Conservation (phyloP, 1,284 basidiomycete species). For the Boletus mariae region DNA sequence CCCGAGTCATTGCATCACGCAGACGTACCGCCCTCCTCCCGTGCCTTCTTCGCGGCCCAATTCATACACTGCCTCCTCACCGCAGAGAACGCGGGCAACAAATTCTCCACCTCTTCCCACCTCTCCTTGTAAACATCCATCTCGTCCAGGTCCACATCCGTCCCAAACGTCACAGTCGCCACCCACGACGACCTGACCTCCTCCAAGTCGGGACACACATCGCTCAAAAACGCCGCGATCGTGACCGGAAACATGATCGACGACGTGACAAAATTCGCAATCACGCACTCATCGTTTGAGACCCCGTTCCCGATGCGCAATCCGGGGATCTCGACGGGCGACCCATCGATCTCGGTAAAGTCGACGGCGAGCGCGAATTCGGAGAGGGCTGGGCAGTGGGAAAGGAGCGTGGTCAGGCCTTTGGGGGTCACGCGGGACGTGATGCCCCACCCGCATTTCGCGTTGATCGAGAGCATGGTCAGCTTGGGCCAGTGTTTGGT, state of each 20-base stretch:
- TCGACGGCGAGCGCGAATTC: constrained; percentile 18
- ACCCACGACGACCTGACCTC: constrained; percentile 11
- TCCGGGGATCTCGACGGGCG: neutral
- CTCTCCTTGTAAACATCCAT: constrained; percentile 8
- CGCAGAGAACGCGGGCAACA: constrained; percentile 21
- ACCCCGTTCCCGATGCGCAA: constrained; percentile 9
- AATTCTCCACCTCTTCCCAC: constrained; percentile 25
- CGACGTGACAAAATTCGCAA: constrained; percentile 21
- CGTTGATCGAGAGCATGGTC: constrained; percentile 13
- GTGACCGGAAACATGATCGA: constrained; percentile 13
- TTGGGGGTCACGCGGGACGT: constrained; percentile 17
- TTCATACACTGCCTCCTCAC: constrained; percentile 19
- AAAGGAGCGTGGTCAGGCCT: constrained; percentile 18
- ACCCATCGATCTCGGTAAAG: constrained; percentile 16
- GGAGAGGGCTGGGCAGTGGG: constrained; percentile 4
- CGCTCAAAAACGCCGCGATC: constrained; percentile 28
- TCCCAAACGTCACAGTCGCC: neutral
- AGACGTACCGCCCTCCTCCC: neutral
- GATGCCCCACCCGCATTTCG: constrained; percentile 16
- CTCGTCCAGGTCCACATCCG: constrained; percentile 4
- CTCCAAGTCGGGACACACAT: constrained; percentile 21
- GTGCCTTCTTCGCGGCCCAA: neutral
- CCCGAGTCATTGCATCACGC: neutral
- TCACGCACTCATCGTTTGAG: constrained; percentile 6
- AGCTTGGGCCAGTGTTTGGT: constrained; percentile 21